Evolutionary conservation across 163 green algal species (phyloP), one percentile per base, ranked within the genome.

Genomic region (Chlamydomonas reinhardtii): DNA sequence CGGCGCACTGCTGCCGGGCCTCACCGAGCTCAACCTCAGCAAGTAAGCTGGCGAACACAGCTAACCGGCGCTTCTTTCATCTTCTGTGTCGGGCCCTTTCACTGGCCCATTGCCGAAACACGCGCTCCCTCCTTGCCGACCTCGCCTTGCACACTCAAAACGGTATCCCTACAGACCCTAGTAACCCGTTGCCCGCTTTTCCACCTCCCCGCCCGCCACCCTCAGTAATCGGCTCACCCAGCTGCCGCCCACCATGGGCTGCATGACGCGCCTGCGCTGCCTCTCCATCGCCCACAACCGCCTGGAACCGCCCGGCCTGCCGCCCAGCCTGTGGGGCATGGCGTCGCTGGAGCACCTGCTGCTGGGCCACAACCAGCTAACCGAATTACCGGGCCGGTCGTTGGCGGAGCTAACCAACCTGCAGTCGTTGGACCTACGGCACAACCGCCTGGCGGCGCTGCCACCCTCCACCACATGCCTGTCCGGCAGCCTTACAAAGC

Each of bases 11-110:
- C 62, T 89, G 76, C 85, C 85, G 3, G 76, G 76, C 22, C 76
- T 89, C 15, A 61, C 65, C 37, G 85, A 89, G 62, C 85, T 89
- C 39, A 82, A 86, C 71, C 64, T 89, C 71, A 75, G 76, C 76
- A 84, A 65, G 76, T 75, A 17, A 12, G 48, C 8, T 48, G 39
- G 5, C 39, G 39, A 48, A 5, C 39, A 48, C n/a, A n/a, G n/a
- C n/a, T n/a, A n/a, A n/a, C n/a, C n/a, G n/a, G n/a, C n/a, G n/a
- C n/a, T n/a, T n/a, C n/a, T n/a, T n/a, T n/a, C n/a, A n/a, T n/a
- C n/a, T n/a, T 48, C 39, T 48, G 5, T 48, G 39, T 8, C 39
- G 39, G 39, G 39, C 39, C 39, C 39, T 48, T 48, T 48, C 5
- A 8, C 39, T 14, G 5, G 39, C 39, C 39, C 39, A 8, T 8